These are phyloP conservation scores for Fusarium sp. DNA, from an alignment of 2,329 filamentous ascomycete genomes.

Conservation along the genomic window DNA sequence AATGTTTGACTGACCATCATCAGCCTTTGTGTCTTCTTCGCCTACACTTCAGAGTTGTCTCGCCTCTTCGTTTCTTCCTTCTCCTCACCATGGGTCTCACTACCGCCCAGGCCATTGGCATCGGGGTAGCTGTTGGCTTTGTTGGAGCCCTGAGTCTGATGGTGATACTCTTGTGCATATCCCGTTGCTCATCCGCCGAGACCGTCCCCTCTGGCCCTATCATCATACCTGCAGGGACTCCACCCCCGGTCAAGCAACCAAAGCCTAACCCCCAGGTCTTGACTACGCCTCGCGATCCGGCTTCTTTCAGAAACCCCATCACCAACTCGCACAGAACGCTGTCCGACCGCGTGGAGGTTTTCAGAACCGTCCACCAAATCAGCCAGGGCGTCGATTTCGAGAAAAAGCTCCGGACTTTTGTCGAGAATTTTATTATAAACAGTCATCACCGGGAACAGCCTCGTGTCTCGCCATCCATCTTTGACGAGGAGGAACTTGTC, in stretches of 20 bases:
- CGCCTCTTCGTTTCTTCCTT: background rate
- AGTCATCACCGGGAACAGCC: background rate
- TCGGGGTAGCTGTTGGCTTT: background rate
- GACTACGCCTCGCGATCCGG: background rate
- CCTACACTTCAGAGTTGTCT: background rate
- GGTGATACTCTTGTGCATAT: background rate
- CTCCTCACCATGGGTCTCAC: background rate
- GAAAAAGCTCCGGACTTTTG: background rate
- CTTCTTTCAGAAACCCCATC: background rate
- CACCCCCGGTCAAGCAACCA: background rate
- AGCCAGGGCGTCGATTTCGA: background rate
- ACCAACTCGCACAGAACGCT: background rate
- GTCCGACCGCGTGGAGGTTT: background rate
- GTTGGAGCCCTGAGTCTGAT: background rate
- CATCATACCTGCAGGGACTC: too few species aligned
- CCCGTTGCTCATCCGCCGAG: background rate
- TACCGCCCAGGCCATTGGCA: background rate
- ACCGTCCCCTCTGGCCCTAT: background rate
- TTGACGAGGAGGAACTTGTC: background rate
- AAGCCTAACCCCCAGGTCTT: background rate
- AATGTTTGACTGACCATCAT: background rate
- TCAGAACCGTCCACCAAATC: background rate
- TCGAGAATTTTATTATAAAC: background rate
- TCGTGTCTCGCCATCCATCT: background rate
- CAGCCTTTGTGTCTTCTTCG: background rate